These are phyloP conservation scores for Thalassiosira hispida DNA, from an alignment of 352 stramenopile genomes.

Conservation along the genomic window DNA sequence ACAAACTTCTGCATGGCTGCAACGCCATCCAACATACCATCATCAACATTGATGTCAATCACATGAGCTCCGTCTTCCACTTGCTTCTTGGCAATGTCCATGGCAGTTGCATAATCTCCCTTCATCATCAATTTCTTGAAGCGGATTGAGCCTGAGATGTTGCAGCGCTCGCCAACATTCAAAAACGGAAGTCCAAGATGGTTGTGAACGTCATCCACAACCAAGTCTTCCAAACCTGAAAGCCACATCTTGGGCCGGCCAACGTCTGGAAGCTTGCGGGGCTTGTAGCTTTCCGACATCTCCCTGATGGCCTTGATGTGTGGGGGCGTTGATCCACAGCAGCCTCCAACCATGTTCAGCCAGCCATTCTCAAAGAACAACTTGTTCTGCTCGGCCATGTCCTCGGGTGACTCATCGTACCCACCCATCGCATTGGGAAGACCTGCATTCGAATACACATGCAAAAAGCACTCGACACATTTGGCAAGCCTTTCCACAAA, in stretches of 20 bases:
- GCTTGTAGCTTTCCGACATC: conserved; percentile 85
- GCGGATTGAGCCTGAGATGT: conserved; percentile 93
- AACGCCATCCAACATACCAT: conserved; percentile 95
- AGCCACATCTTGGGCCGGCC: conserved; percentile 94
- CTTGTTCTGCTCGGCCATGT: conserved; percentile 93
- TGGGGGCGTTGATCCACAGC: conserved; percentile 93
- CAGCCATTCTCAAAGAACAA: conserved; percentile 94
- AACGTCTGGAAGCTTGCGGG: conserved; percentile 87
- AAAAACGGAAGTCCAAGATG: conserved; percentile 91
- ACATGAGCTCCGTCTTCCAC: conserved; percentile 96
- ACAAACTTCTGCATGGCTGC: conserved; percentile 96
- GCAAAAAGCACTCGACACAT: conserved; percentile 94
- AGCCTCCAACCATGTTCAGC: conserved; percentile 97
- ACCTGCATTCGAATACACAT: conserved; percentile 96
- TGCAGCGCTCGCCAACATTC: conserved; percentile 96
- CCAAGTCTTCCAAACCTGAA: conserved; percentile 92
- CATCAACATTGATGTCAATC: conserved; percentile 98
- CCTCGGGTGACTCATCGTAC: conserved; percentile 93
- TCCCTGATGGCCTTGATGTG: conserved; percentile 93
- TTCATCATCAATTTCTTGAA: conserved; percentile 97
- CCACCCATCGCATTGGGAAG: conserved; percentile 97
- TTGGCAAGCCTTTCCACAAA: conserved; percentile 94
- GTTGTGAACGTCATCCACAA: conserved; percentile 91
- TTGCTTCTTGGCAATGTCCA: conserved; percentile 96
- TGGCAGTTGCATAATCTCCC: conserved; percentile 92